Base-by-base conservation (phyloP, 345 rosid genomes). In the Luvunga scandens region DNA sequence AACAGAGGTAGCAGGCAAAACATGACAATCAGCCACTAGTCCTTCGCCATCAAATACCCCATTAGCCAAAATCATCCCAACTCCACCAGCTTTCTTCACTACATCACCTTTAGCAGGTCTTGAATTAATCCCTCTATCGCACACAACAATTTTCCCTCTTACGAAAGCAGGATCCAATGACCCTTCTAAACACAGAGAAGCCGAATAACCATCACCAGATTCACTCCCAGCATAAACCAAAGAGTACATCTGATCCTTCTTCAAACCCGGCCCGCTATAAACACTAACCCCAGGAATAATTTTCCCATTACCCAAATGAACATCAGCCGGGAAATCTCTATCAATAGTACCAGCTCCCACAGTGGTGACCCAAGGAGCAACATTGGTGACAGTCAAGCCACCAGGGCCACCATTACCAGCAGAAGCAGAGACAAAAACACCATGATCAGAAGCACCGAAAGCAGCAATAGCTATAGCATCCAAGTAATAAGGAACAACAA, bases 331-430 rank as follows among this genome's bases (percentile, higher is more conserved):
- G 28, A 94, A 96, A 71, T 88, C 91, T 55, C 98, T 81, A 64
- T 96, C 98, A 21, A 90, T 90, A 4, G 95, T 91, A 24, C 97
- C 98, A 0, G 99, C 99, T 36, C 97, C 98, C 7, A 96, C 89
- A 1, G 93, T 90, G 7, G 89, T 89, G 48, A 94, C 85, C 99
- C 99, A 96, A 1, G 97, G 95, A 12, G 98, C 89, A 31, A 92
- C 88, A 69, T 96, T 96, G 0, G 95, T 92, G 78, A 89, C 99
- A 7, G 93, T 90, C 65, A 93, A 82, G 28, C 88, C 88, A 39
- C 94, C 95, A 2, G 99, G 99, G 9, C 99, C 99, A 14, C 97
- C 98, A 61, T 95, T 95, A 0, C 99, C 99, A 3, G 91, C 99
- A 0, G 99, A 92, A 42, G 97, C 90, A 0, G 98, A 94, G n/a